A percentile compares a stretch with the other conserved stretches of the same genome.
Evolutionary conservation across 139 green algal genomes (phyloP).

Genomic region (Picochlorum sp.): DNA sequence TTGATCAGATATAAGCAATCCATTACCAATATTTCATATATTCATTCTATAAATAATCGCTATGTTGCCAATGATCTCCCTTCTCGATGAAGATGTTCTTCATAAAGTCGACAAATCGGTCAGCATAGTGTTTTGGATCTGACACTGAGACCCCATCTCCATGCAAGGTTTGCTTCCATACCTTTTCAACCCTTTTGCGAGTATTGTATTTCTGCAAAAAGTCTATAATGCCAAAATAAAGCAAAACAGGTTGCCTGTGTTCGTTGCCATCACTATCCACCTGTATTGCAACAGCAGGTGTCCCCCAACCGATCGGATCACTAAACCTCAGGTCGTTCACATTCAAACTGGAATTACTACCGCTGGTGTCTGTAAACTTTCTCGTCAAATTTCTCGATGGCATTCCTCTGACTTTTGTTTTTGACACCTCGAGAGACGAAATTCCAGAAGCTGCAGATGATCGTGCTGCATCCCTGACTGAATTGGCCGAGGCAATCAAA

Average conservation of each 20-base stretch:
- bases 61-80: background rate
- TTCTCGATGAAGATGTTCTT: conserved; percentile 22
- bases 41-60: background rate
- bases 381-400: background rate
- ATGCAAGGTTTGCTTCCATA: conserved; percentile 47
- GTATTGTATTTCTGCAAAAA: conserved; percentile 69
- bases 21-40: background rate
- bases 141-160: conserved; percentile 46
- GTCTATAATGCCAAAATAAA: conserved; percentile 75
- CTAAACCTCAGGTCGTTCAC: conserved; percentile 1
- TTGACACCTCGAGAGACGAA: background rate
- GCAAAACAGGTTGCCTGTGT: conserved; percentile 32
- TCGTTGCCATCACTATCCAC: background rate
- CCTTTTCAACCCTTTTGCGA: conserved; percentile 54
- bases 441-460: background rate
- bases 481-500: conserved; percentile 3
- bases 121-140: conserved; percentile 44
- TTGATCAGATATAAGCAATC: background rate
- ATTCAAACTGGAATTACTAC: conserved; percentile 2
- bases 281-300: conserved; percentile 3
- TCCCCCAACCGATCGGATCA: background rate
- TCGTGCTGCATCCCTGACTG: background rate
- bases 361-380: background rate
- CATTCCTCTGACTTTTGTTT: background rate
- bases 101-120: conserved; percentile 36